Conservation (phyloP, 2,329 filamentous ascomycete species). For the Neonectria hederae region DNA sequence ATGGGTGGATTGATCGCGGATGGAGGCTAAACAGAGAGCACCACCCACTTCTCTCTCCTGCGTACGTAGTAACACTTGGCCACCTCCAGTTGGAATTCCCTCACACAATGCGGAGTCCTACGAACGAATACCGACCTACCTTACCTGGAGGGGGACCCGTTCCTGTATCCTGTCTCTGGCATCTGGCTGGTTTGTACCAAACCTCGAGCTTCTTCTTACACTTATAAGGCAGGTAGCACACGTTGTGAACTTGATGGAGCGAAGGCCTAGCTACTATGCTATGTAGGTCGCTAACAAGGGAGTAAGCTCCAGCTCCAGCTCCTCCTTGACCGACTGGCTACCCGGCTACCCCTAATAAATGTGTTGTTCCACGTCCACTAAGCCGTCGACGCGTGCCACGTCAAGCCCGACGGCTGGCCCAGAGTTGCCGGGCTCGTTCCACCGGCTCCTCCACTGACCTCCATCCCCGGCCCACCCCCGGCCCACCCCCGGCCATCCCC, state of each 20-base stretch:
- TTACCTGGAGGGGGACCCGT: neutral
- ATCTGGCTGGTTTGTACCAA: neutral
- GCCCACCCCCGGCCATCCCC: slow-evolving; percentile 2
- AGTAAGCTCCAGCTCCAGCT: neutral
- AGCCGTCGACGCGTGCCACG: slow-evolving; percentile 41
- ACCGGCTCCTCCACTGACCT: slow-evolving; percentile 33
- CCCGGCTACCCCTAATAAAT: neutral
- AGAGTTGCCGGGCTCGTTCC: slow-evolving; percentile 36
- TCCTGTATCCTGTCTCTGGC: neutral
- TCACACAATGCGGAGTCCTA: slow-evolving; percentile 5
- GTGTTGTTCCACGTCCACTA: slow-evolving; percentile 12
- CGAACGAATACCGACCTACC: neutral
- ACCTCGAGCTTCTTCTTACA: neutral
- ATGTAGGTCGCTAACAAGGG: neutral
- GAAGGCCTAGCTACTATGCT: neutral
- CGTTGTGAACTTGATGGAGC: neutral
- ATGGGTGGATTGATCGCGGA: neutral
- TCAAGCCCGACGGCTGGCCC: slow-evolving; percentile 38
- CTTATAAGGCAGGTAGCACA: too few relatives aligned
- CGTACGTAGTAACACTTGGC: neutral
- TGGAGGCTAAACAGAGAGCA: neutral
- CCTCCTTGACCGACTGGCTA: neutral
- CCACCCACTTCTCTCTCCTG: neutral
- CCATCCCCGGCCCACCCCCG: slow-evolving; percentile 24
- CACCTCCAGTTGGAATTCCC: slow-evolving; percentile 13